Evolutionary conservation across 768 basidiomycete species (phyloP), one percentile per base, ranked within the genome.

Genomic region (Coprinellus micaceus): DNA sequence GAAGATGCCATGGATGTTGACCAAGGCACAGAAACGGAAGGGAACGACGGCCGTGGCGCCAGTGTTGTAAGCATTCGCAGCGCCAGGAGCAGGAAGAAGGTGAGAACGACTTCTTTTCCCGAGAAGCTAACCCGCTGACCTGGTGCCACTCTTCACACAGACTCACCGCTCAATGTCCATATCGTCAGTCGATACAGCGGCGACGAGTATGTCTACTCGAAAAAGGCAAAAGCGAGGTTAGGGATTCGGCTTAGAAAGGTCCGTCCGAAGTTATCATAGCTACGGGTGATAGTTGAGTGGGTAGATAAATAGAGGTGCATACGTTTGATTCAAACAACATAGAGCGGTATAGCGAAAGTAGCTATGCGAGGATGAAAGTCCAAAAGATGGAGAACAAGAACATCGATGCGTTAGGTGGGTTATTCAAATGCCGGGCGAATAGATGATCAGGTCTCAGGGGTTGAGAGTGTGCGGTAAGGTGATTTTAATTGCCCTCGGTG

Each of bases 151-250:
- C 12, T 48, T 40, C 30, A 47, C 43, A 13, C 59, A 82, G 82
- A 65, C 75, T 15, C 81, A 84, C 41, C 79, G 88, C 28, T 89
- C 88, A 2, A 71, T 88, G 73, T 91, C 89, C 1, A 77, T 83
- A 41, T 89, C 89, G 13, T 91, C 88, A 2, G 83, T 88, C 19
- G 89, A 90, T 61, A 88, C 88, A 17, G 74, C 80, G 26, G 79
- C 74, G 33, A 81, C 82, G 15, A 64, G 64, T 41, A 58, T 73
- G 29, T 70, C 80, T 17, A 77, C 79, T 22, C 73, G 82, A 55
- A 86, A 85, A 65, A 75, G 85, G 52, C 83, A 82, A 63, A 84
- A 84, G 63, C 79, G 82, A 45, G 71, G 66, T 37, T 84, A 59
- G 74, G 46, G 9, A 43, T 50, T 25, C 11, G 49, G 37, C n/a